Evolutionary conservation across 2,329 filamentous ascomycete species (phyloP).

Genomic region (Aotearoamyces nothofagi): DNA sequence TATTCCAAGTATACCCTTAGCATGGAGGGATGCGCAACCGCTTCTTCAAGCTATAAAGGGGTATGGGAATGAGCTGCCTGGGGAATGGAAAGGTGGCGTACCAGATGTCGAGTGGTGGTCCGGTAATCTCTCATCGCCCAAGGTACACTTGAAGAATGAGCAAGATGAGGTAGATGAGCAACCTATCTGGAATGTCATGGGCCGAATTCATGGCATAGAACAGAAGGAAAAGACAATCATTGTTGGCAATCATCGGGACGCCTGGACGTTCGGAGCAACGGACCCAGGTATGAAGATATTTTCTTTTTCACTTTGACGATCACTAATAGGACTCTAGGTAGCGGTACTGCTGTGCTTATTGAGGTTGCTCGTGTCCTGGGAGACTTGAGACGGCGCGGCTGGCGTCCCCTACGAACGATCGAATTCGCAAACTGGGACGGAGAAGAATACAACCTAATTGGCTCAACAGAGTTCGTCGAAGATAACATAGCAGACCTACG

Average conservation of each 20-base stretch:
- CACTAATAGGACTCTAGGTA: slow-evolving; percentile 33
- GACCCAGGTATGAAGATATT: slow-evolving; percentile 38
- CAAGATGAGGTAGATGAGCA: slow-evolving; percentile 75
- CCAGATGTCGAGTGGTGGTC: slow-evolving; percentile 73
- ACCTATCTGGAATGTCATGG: slow-evolving; percentile 85
- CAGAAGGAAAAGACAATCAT: slow-evolving; percentile 72
- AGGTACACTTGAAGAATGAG: slow-evolving; percentile 69
- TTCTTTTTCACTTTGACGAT: background rate
- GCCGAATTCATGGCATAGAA: slow-evolving; percentile 71
- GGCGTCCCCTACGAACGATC: slow-evolving; percentile 86
- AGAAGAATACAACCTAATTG: slow-evolving; percentile 82
- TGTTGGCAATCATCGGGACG: slow-evolving; percentile 85
- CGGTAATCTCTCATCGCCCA: slow-evolving; percentile 58
- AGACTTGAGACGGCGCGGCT: slow-evolving; percentile 59
- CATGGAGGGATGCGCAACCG: slow-evolving; percentile 77
- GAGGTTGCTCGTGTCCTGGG: slow-evolving; percentile 80
- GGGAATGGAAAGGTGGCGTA: slow-evolving; percentile 64
- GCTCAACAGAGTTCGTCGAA: slow-evolving; percentile 91
- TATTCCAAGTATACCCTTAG: slow-evolving; percentile 80
- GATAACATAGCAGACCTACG: slow-evolving; percentile 61
- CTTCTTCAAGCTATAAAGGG: slow-evolving; percentile 65
- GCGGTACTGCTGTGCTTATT: slow-evolving; percentile 80
- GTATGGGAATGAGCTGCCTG: slow-evolving; percentile 51
- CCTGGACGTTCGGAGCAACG: slow-evolving; percentile 77
- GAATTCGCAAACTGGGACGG: slow-evolving; percentile 97